phyloP scores from a whole-genome alignment of 2,329 filamentous ascomycete species.

The Fusarium lateritium region DNA sequence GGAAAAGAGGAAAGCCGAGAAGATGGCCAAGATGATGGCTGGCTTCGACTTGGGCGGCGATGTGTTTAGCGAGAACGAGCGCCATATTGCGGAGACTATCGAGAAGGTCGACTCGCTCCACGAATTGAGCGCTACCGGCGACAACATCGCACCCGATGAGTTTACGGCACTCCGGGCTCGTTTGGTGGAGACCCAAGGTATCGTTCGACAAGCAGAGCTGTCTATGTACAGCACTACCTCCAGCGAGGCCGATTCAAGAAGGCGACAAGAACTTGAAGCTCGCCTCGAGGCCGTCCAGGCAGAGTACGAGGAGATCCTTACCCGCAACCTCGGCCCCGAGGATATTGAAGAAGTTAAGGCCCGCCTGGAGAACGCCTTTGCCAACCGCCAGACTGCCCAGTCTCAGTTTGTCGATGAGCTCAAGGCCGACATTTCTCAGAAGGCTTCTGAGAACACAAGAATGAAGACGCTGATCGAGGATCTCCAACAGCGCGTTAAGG shows the following conservation, averaged over 20 bases:
- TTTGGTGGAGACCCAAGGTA: constrained; percentile 90
- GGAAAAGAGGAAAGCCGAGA: constrained; percentile 98
- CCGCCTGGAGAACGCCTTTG: constrained; percentile 82
- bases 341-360: constrained; percentile 90
- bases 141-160: constrained; percentile 85
- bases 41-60: constrained; percentile 95
- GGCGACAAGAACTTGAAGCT: constrained; percentile 82
- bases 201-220: constrained; percentile 92
- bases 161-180: constrained; percentile 82
- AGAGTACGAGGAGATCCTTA: constrained; percentile 87
- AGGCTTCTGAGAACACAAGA: constrained; percentile 85
- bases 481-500: constrained; percentile 80
- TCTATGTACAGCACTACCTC: constrained; percentile 80
- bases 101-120: constrained; percentile 85
- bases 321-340: constrained; percentile 81
- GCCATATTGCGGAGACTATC: constrained; percentile 85
- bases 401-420: constrained; percentile 82
- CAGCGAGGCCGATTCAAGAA: constrained; percentile 75
- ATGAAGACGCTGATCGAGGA: constrained; percentile 87
- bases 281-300: constrained; percentile 81
- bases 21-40: constrained; percentile 99
- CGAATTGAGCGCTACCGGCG: constrained; percentile 82
- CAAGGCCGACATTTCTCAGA: constrained; percentile 80
- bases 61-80: constrained; percentile 94
- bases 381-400: constrained; percentile 81